These are phyloP conservation scores for Talaromyces pinophilus DNA, from an alignment of 2,329 filamentous ascomycete species.

Conservation along the genomic window DNA sequence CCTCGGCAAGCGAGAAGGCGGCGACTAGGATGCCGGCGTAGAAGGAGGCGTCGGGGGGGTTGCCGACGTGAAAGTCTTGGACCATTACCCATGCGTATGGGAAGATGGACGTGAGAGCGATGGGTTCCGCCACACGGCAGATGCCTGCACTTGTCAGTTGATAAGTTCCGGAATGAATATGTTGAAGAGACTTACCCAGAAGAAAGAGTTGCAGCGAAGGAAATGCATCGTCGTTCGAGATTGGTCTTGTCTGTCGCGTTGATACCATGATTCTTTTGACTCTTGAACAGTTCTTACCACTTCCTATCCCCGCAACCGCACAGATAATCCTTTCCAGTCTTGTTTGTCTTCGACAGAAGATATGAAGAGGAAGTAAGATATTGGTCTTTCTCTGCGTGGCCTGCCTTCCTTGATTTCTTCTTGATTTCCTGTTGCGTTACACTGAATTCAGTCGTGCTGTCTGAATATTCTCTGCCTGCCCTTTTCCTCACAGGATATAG, in stretches of 20 bases:
- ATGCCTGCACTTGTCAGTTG: constrained; percentile 62
- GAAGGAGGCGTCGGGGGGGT: constrained; percentile 70
- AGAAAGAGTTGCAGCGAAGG: constrained; percentile 80
- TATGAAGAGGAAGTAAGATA: not conserved
- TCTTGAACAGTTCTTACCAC: constrained; percentile 56
- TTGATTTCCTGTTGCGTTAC: not conserved
- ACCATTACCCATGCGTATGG: constrained; percentile 77
- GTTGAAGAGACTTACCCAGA: constrained; percentile 62
- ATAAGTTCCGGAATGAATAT: not conserved
- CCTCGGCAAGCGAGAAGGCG: constrained; percentile 79
- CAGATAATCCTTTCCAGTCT: constrained; percentile 11
- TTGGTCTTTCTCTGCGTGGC: constrained; percentile 18
- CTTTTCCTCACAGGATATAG: constrained; percentile 9
- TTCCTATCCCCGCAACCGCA: constrained; percentile 29
- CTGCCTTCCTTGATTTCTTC: constrained; percentile 20
- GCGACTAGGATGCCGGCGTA: constrained; percentile 88
- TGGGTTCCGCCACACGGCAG: constrained; percentile 88
- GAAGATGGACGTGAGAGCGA: constrained; percentile 89
- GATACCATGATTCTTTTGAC: constrained; percentile 59
- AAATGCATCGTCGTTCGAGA: constrained; percentile 70
- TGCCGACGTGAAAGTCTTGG: constrained; percentile 25
- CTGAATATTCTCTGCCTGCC: not conserved
- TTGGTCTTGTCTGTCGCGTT: constrained; percentile 58
- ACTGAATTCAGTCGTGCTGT: no score
- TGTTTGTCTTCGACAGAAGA: not conserved